Base-by-base conservation (phyloP, 352 stramenopile genomes). In the Globisporangium irregulare region DNA sequence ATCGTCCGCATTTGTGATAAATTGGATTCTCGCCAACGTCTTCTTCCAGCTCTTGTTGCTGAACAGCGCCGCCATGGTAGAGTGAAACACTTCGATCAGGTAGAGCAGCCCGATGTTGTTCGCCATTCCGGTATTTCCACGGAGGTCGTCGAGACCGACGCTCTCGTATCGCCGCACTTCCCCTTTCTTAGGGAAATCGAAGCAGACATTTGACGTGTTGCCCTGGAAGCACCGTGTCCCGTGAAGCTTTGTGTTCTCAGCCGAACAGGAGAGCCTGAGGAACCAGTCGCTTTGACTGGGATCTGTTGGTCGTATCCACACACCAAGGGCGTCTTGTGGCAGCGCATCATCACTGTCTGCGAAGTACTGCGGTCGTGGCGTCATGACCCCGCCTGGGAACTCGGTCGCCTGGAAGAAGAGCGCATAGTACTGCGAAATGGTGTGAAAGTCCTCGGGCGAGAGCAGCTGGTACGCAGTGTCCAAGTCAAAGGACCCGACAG, bases 361-460 rank as follows among this genome's bases (percentile, higher is more conserved):
- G 41, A 80, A 80, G 41, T 67, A 32, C 15, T 63, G 50, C 0
- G 68, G 50, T 32, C 74, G 71, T 27, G 71, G 71, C 6, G 74
- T 76, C 54, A 78, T 73, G 14, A 67, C 41, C 0, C 64, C 58
- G 12, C 64, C 75, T 1, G 75, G 75, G 38, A 82, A 80, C 62
- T 80, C 75, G 41, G 63, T 71, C 20, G 73, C 71, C 56, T 82
- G 75, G n/a, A 77, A 62, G n/a, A 80, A 24, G 8, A 80, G 36
- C 18, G 73, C 56, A 46, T 82, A 82, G 59, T 82, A 80, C 32
- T 61, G 41, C 4, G 71, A 24, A 3, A 80, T 57, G 22, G 58
- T 64, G 25, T 76, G 68, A 57, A 75, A 76, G 20, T 80, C 68
- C 3, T 76, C 55, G 15, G 75, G 73, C 2, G 34, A 50, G 48